phyloP scores from a whole-genome alignment of 768 basidiomycete genomes.

The Lentinula guzmanii region DNA sequence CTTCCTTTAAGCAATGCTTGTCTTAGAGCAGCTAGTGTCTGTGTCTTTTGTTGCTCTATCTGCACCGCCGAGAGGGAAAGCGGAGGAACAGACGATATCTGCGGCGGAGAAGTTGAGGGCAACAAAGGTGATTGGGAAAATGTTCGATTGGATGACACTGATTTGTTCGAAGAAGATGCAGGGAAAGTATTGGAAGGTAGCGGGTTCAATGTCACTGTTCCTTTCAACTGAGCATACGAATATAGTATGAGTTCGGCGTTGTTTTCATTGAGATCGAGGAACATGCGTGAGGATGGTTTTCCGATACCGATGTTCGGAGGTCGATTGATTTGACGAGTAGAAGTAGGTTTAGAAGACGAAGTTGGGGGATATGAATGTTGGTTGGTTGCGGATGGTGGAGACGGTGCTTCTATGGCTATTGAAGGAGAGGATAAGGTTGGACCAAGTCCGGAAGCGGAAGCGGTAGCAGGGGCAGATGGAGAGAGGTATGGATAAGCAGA shows the following conservation, averaged over 20 bases:
- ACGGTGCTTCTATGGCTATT: conserved; percentile 14
- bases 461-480: conserved; percentile 5
- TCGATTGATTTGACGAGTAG: conserved; percentile 13
- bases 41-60: conserved; percentile 38
- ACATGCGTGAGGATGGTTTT: conserved; percentile 37
- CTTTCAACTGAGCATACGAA: conserved; percentile 77
- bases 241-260: conserved; percentile 73
- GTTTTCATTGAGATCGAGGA: conserved; percentile 26
- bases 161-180: background rate
- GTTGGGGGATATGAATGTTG: background rate
- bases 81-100: conserved; percentile 9
- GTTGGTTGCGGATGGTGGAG: conserved; percentile 25
- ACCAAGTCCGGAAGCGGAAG: conserved; percentile 2
- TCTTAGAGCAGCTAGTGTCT: conserved; percentile 41
- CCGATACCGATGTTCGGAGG: conserved; percentile 35
- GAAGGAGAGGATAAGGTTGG: conserved; percentile 7
- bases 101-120: conserved; percentile 18
- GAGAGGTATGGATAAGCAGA: conserved; percentile 20
- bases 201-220: conserved; percentile 56
- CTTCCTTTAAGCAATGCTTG: conserved; percentile 39
- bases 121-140: conserved; percentile 44
- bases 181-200: conserved; percentile 15
- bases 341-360: background rate
- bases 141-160: conserved; percentile 26
- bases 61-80: conserved; percentile 9